Percentiles rank a stretch among this genome's conserved stretches.
Conservation (phyloP, 495 filamentous ascomycete genomes). For the Penicillium roqueforti region DNA sequence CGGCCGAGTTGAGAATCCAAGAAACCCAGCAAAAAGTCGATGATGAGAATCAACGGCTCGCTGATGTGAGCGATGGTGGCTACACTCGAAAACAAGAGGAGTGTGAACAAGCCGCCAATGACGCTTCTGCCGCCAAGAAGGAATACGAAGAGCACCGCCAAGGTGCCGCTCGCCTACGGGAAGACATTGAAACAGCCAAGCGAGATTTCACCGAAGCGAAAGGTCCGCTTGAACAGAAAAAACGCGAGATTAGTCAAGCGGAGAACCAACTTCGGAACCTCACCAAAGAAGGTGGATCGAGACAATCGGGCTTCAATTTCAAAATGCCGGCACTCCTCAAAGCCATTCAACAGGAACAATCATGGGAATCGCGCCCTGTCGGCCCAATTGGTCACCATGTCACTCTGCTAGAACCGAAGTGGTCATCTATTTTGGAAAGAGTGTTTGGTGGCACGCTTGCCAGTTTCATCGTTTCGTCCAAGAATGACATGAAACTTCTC, state of each 20-base stretch:
- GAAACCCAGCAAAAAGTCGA: slow-evolving; percentile 38
- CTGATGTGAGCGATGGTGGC: slow-evolving; percentile 50
- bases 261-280: slow-evolving; percentile 47
- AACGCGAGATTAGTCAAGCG: slow-evolving; percentile 38
- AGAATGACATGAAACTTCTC: slow-evolving; percentile 62
- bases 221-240: slow-evolving; percentile 28
- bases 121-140: slow-evolving; percentile 29
- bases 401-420: slow-evolving; percentile 69
- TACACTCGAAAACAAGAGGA: slow-evolving; percentile 48
- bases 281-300: slow-evolving; percentile 48
- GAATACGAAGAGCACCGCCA: slow-evolving; percentile 31
- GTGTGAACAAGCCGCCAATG: slow-evolving; percentile 35
- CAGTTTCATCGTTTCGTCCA: slow-evolving; percentile 76
- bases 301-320: slow-evolving; percentile 53
- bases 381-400: slow-evolving; percentile 80
- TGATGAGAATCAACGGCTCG: slow-evolving; percentile 48
- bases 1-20: slow-evolving; percentile 37
- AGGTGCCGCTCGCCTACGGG: slow-evolving; percentile 21
- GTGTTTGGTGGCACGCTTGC: slow-evolving; percentile 60
- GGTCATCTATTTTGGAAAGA: slow-evolving; percentile 79
- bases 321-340: slow-evolving; percentile 60
- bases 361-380: slow-evolving; percentile 68
- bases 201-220: slow-evolving; percentile 23
- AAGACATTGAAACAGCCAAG: slow-evolving; percentile 38
- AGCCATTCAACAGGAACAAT: slow-evolving; percentile 59